Evolutionary conservation across 306 rosid species (phyloP), one percentile per base, ranked within the genome.

Genomic region (Begonia loranthoides): DNA sequence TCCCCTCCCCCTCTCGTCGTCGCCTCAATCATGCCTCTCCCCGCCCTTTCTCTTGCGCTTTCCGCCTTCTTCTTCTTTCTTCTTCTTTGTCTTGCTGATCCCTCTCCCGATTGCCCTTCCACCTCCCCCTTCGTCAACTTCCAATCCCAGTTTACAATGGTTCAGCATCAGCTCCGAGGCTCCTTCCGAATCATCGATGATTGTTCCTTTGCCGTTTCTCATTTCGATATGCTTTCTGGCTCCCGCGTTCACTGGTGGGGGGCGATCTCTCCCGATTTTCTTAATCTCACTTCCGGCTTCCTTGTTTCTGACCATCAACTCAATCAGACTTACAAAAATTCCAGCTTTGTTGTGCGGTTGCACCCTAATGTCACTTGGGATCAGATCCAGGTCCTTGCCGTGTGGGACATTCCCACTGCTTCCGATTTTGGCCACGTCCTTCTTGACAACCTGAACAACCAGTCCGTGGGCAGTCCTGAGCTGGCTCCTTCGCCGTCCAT

Each of bases 151-250:
- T 79, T 88, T 71, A 33, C 56, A 52, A 79, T 88, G 97, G 79
- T 82, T 40, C 97, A 84, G 58, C 97, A 79, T 53, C 97, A 88
- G 50, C 76, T 88, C 9, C 60, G 97, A 58, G 97, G 97, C 38
- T 54, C 55, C 1, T 12, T 88, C 8, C 72, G 70, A 43, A 65
- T 88, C 15, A 51, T 73, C 28, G 82, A 88, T 50, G 93, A 75
- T 73, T 88, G 93, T 47, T 75, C 87, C 8, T 88, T 88, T 75
- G 60, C 78, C 83, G 93, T 88, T 66, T 84, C 89, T 12, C 65
- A 70, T 17, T 88, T 88, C 38, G 97, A 88, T 56, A 81, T 88
- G 97, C 67, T 88, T 17, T 51, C 89, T 12, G 95, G 97, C 38
- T 58, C 73, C 61, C 82, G 84, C 48, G 95, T 88, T 1, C 76